Base-by-base conservation (phyloP, 768 basidiomycete genomes). In the Cyclocybe cylindracea region DNA sequence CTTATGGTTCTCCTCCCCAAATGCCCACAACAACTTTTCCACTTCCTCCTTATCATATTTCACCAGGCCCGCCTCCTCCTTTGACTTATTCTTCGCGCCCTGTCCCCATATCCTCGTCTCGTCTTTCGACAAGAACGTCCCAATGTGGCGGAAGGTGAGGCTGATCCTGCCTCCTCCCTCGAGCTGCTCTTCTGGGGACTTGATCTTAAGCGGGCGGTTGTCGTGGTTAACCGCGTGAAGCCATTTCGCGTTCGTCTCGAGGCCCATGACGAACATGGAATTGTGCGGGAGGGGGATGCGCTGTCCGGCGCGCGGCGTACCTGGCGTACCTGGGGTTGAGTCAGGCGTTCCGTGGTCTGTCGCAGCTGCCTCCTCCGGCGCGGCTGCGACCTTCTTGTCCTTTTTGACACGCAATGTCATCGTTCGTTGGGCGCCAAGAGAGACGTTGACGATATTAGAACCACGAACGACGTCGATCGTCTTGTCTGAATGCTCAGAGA, bases 401-500 rank as follows among this genome's bases (percentile, higher is more conserved):
- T 79, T 82, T 66, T 91, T 91, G 43, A 77, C 64, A 19, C 84
- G 79, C n/a, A 92, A 76, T 0, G 81, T 85, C 89, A 92, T 91
- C 13, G 78, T 71, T 33, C 90, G 81, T 65, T 86, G 83, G 1
- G 90, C 89, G 5, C 90, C 90, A 10, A 92, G 73, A 60, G 86
- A 89, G 55, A 92, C 85, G 53, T 93, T 93, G 53, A 89, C 87
- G 56, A 92, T 86, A 48, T 75, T 83, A 6, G 89, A 87, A 32
- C 83, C 85, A 10, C 77, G 80, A 4, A 86, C 82, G 56, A 93
- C 80, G 64, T 93, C 91, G 58, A 92, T 79, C 5, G 90, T 93
- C 70, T 93, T 93, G 67, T 93, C 90, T 0, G 87, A 88, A 66
- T 93, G 90, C 59, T 91, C 89, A 0, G 89, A 91, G 55, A 92